phyloP scores from a whole-genome alignment of 139 green algal species.

The Klebsormidium nitens region DNA sequence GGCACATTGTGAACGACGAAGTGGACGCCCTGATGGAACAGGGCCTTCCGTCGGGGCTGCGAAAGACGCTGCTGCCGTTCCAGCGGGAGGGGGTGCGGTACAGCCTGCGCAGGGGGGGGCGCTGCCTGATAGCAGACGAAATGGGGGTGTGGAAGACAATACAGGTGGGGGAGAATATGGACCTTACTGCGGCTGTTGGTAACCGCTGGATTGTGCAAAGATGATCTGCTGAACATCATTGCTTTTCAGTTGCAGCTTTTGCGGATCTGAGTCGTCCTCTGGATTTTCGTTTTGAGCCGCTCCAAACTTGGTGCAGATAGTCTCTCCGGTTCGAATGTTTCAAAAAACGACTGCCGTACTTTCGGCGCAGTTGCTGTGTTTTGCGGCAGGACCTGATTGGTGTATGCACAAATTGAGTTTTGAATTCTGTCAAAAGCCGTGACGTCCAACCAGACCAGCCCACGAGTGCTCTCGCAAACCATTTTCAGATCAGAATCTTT shows the following conservation, averaged over 20 bases:
- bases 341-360: constrained; percentile 1
- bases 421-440: too few species aligned
- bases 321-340: too few species aligned
- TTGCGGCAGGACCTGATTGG: too few species aligned
- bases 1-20: too few species aligned
- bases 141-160: constrained; percentile 64
- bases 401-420: too few species aligned
- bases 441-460: too few species aligned
- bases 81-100: constrained; percentile 55
- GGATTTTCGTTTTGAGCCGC: not conserved
- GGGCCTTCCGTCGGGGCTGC: too few species aligned
- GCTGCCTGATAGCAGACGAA: constrained; percentile 87
- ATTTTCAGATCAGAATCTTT: too few species aligned
- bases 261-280: not conserved
- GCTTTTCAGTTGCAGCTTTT: not conserved
- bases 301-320: too few species aligned
- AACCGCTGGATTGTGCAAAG: not conserved
- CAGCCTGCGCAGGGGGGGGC: constrained; percentile 60
- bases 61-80: constrained; percentile 44
- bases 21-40: too few species aligned
- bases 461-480: too few species aligned
- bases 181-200: not conserved
- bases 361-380: too few species aligned
- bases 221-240: not conserved
- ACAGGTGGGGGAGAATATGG: constrained; percentile 29